Evolutionary conservation across 805 yeast genomes (phyloP), one percentile per base, ranked within the genome.

Genomic region (Kazachstania martiniae): DNA sequence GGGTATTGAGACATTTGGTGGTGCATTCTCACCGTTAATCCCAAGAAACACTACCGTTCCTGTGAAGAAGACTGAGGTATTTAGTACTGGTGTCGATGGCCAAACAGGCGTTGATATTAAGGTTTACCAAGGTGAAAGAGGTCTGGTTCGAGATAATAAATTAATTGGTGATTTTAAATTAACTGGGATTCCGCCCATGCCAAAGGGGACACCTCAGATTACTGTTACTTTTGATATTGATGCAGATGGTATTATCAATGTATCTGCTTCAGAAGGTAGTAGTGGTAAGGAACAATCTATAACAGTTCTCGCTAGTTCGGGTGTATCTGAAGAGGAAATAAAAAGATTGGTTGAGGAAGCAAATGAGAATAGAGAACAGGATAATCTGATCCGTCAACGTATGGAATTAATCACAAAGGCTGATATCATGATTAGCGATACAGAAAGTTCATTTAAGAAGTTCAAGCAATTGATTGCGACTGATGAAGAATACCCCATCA

Each of bases 1-100:
- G 31, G 93, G 93, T 36, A 81, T 81, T 45, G 93, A 81, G 55
- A 80, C 89, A 1, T 81, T 78, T 47, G 91, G 93, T 27, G 91
- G 91, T 33, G 74, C 81, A 13, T 80, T 79, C 64, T 73, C 85
- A 33, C 85, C 86, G 24, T 63, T 81, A 47, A 79, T 81, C 35
- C 77, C 85, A 30, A 66, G 91, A 53, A 81, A 81, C 56, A 68
- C 86, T 9, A 74, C 84, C 1, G 79, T 81, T 7, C 93, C 93
- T 8, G 73, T 76, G 18, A 79, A 74, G 51, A 77, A 72, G 49
- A 77, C 82, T 15, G 86, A 77, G 51, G 61, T 72, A 5, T 81
- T 77, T 55, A 77, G 86, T 12, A 81, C 93, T 3, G 87, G 85
- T 28, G 85, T 82, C 14, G 91, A 81, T 59, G 80, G 81, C 34